Conservation (phyloP, 2,329 filamentous ascomycete genomes). For the Cordyceps pruinosa region DNA sequence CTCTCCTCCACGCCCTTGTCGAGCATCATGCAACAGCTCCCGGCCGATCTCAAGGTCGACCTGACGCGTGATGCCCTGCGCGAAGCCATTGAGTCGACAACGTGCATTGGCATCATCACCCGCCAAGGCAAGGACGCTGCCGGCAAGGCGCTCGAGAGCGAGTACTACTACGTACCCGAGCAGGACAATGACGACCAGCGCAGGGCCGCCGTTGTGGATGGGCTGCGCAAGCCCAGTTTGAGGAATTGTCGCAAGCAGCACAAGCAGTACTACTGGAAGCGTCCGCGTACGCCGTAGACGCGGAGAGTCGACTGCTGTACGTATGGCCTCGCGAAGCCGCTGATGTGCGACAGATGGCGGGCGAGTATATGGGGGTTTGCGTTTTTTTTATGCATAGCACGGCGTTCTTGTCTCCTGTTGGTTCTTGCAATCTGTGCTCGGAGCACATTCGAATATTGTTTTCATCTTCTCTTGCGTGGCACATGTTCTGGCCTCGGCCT, state of each 20-base stretch:
- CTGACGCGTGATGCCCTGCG: constrained; percentile 60
- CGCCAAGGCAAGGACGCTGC: constrained; percentile 94
- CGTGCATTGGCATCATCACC: constrained; percentile 80
- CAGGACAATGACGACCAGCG: constrained; percentile 72
- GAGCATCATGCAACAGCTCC: constrained; percentile 81
- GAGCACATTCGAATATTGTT: neutral
- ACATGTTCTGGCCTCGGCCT: neutral
- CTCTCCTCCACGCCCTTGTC: constrained; percentile 87
- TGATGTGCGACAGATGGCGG: neutral
- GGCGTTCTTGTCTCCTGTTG: constrained; percentile 6
- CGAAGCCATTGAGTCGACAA: constrained; percentile 62
- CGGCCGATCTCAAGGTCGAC: constrained; percentile 53
- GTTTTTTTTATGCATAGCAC: constrained; percentile 10
- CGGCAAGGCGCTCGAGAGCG: constrained; percentile 85
- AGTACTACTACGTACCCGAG: constrained; percentile 95
- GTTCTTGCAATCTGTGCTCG: neutral
- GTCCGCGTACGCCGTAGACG: constrained; percentile 49
- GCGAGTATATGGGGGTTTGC: neutral
- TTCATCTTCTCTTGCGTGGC: neutral
- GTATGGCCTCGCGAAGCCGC: neutral
- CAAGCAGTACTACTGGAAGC: constrained; percentile 75
- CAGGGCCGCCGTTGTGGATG: constrained; percentile 74
- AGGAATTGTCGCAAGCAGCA: constrained; percentile 90
- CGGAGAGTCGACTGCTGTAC: neutral
- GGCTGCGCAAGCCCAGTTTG: constrained; percentile 80